Base-by-base conservation (phyloP, 2,329 filamentous ascomycete genomes). In the Beauveria australis region DNA sequence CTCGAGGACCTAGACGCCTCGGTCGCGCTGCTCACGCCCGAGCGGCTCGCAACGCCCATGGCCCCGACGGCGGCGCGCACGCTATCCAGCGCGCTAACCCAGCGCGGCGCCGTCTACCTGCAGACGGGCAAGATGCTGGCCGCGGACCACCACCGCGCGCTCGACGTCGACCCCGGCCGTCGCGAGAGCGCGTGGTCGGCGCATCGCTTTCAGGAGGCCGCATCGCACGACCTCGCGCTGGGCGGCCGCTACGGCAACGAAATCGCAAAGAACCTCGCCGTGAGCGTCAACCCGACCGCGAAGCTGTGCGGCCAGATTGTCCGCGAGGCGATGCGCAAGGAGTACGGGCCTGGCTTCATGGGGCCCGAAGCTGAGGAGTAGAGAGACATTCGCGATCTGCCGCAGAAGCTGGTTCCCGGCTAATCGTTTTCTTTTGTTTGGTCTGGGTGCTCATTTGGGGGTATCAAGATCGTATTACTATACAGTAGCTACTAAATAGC, bases 221-320 rank as follows among this genome's bases (percentile, higher is more conserved):
- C 85, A 1, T 84, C 83, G 19, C 78, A 76, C 40, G 84, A 88
- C 67, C 85, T 89, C 67, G 81, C 82, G n/a, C 70, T 82, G 63
- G 86, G 85, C 33, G 86, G 85, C 18, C 78, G 83, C 61, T 87
- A 84, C 67, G 86, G 86, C 37, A 88, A 86, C 64, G 82, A 85
- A 60, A 79, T 88, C 63, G 85, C 85, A 22, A 86, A 84, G 68
- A 81, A 78, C 5, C 72, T 89, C 64, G 85, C 84, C 6, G 86
- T 88, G 55, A 81, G 79, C 69, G 82, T 82, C 30, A 89, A 89
- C 69, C 86, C 86, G 26, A 87, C 84, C 18, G 85, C 86, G 2
- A 89, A 88, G 74, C 74, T 89, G 48, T 89, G 86, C 67, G 86
- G 86, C 1, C 79, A 86, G 67, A 89, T 89, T 70, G 86, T 89